Base-by-base conservation (phyloP, 108 stramenopile species). In the Cyclotella kingstonii region DNA sequence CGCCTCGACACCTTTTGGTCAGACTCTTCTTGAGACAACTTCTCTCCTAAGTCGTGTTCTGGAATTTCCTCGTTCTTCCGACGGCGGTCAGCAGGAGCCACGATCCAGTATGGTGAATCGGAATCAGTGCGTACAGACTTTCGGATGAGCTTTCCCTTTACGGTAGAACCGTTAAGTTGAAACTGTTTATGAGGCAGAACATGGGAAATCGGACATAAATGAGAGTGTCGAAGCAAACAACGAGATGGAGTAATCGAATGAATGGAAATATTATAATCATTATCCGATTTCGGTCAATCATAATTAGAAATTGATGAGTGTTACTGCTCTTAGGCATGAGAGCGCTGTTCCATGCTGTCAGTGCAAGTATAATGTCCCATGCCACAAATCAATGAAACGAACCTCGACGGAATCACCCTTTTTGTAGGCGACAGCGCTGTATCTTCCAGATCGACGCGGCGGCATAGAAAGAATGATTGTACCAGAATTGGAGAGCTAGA, bases 331-430 rank as follows among this genome's bases (percentile, higher is more conserved):
- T n/a, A 41, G 51, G 39, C 15, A 28, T 9, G 42, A 28, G 5
- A 30, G 26, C 35, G 36, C 38, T 9, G 29, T 39, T 41, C 51
- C 22, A 36, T 7, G 36, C 36, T 36, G 28, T 28, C 26, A 48
- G 19, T 34, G 38, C 14, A 10, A 21, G 15, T 8, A 14, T 15
- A 26, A 52, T 11, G 8, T 18, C 25, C 25, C 5, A 39, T n/a
- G 27, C 22, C 5, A 33, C 1, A 25, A 8, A 58, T 44, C 17
- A 44, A 52, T 49, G 1, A 40, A 40, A 54, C 68, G 34, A 39
- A 69, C 68, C 52, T 69, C 68, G 29, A 69, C 46, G 33, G 39
- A 56, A 53, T 69, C 68, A 11, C 68, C 68, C 68, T 69, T 69
- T 46, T 69, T 69, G 59, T 60, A 69, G 29, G 59, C 68, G 29